phyloP scores from a whole-genome alignment of 2,329 filamentous ascomycete species.

The Talaromyces piceae region DNA sequence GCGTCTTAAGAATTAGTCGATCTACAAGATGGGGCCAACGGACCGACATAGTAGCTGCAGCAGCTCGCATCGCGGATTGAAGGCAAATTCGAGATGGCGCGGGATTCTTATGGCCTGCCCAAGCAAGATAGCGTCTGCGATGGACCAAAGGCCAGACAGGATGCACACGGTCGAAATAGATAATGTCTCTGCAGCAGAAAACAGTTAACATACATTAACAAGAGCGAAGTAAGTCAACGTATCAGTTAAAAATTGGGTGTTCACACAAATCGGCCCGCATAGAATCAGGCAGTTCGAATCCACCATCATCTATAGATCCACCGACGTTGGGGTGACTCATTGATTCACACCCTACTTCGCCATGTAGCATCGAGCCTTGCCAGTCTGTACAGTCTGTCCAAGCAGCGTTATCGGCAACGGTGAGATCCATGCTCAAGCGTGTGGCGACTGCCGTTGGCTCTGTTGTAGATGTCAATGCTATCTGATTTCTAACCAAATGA shows the following conservation, averaged over 20 bases:
- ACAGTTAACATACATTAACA: conserved; percentile 2
- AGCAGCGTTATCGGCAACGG: not conserved
- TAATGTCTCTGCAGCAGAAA: conserved; percentile 18
- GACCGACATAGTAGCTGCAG: conserved; percentile 26
- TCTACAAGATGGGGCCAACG: conserved; percentile 24
- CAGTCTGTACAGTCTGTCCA: not conserved
- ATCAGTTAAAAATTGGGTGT: no score
- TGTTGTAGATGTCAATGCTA: not conserved
- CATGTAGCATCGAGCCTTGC: not conserved
- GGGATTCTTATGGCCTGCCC: conserved; percentile 14
- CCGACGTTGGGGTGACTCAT: not conserved
- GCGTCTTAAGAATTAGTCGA: conserved; percentile 20
- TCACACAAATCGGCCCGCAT: conserved; percentile 12
- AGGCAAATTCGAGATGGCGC: conserved; percentile 19
- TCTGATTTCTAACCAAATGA: no score
- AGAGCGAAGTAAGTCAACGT: not conserved
- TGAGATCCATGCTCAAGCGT: not conserved
- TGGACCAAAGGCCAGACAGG: conserved; percentile 23
- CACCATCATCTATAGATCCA: not conserved
- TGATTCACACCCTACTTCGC: not conserved
- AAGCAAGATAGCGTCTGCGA: conserved; percentile 21
- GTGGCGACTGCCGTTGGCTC: not conserved
- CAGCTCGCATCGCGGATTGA: conserved; percentile 32
- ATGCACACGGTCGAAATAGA: conserved; percentile 27
- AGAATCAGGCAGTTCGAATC: conserved; percentile 1